These are phyloP conservation scores for Talaromyces wortmannii DNA, from an alignment of 495 filamentous ascomycete species.

Conservation along the genomic window DNA sequence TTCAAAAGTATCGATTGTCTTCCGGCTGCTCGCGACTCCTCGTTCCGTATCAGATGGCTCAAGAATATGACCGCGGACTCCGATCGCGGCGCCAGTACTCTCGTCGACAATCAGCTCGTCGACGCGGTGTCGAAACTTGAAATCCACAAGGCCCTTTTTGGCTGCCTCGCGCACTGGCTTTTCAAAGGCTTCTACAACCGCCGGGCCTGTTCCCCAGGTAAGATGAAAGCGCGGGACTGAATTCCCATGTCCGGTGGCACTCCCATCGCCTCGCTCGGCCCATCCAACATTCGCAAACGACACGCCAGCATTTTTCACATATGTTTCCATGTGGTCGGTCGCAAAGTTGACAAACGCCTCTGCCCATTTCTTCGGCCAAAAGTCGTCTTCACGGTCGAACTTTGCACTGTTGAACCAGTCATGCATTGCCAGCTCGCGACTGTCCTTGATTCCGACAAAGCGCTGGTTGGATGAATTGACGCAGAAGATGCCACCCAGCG, in stretches of 20 bases:
- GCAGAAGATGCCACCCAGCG: slow-evolving; percentile 44
- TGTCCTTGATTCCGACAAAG: slow-evolving; percentile 42
- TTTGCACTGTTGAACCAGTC: slow-evolving; percentile 43
- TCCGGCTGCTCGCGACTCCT: slow-evolving; percentile 35
- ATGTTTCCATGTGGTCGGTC: slow-evolving; percentile 37
- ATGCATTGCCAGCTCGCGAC: slow-evolving; percentile 37
- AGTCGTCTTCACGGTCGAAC: slow-evolving; percentile 38
- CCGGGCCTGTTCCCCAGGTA: slow-evolving; percentile 45
- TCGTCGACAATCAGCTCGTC: slow-evolving; percentile 41
- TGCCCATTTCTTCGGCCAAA: slow-evolving; percentile 41
- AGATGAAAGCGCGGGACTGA: slow-evolving; percentile 45
- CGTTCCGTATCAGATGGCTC: slow-evolving; percentile 29
- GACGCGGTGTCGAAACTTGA: slow-evolving; percentile 39
- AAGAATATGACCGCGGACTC: slow-evolving; percentile 38
- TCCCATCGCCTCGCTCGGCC: slow-evolving; percentile 44
- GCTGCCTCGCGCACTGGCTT: slow-evolving; percentile 39
- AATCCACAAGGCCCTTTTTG: slow-evolving; percentile 37
- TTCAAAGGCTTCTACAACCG: slow-evolving; percentile 40
- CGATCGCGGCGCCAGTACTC: slow-evolving; percentile 31
- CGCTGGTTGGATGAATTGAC: slow-evolving; percentile 41
- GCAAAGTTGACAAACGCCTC: slow-evolving; percentile 48
- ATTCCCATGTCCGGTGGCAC: slow-evolving; percentile 44
- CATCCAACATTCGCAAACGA: slow-evolving; percentile 40
- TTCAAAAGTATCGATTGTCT: slow-evolving; percentile 33
- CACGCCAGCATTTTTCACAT: slow-evolving; percentile 35